Conservation (phyloP, 2,329 filamentous ascomycete genomes). For the Akanthomyces lecanii region DNA sequence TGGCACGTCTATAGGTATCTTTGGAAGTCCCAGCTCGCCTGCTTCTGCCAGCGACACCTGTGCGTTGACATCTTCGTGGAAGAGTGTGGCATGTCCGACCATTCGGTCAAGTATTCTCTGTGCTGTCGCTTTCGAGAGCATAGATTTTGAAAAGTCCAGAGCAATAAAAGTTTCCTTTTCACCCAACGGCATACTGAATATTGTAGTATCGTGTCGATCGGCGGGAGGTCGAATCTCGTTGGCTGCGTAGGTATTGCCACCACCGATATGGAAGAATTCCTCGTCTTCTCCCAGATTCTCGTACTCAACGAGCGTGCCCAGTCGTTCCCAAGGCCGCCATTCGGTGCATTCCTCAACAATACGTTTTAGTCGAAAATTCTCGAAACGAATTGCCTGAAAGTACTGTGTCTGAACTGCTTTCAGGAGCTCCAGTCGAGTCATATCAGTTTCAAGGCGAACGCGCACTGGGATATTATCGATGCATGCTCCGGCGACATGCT, state of each 20-base stretch:
- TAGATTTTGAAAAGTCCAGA: constrained; percentile 1
- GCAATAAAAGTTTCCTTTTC: constrained; percentile 10
- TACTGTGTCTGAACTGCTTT: not conserved
- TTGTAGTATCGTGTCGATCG: constrained; percentile 12
- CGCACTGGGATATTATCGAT: constrained; percentile 2
- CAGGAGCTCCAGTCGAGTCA: not conserved
- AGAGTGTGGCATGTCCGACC: not conserved
- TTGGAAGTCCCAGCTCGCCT: not conserved
- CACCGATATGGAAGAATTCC: not conserved
- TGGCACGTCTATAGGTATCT: not conserved
- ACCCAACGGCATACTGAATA: constrained; percentile 6
- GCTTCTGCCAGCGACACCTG: not conserved
- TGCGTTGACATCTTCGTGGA: not conserved
- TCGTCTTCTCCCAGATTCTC: constrained; percentile 13
- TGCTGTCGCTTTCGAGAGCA: not conserved
- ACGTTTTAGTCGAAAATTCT: not conserved
- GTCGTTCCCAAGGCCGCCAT: constrained; percentile 12
- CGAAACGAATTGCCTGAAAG: not conserved
- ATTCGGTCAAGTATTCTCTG: constrained; percentile 12
- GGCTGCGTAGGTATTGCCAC: not conserved
- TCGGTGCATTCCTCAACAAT: constrained; percentile 5
- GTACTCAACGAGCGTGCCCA: constrained; percentile 14
- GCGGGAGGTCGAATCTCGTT: constrained; percentile 10
- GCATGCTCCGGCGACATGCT: not conserved
- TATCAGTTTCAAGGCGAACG: not conserved